phyloP scores from a whole-genome alignment of 306 rosid genomes.

The Morella rubra region DNA sequence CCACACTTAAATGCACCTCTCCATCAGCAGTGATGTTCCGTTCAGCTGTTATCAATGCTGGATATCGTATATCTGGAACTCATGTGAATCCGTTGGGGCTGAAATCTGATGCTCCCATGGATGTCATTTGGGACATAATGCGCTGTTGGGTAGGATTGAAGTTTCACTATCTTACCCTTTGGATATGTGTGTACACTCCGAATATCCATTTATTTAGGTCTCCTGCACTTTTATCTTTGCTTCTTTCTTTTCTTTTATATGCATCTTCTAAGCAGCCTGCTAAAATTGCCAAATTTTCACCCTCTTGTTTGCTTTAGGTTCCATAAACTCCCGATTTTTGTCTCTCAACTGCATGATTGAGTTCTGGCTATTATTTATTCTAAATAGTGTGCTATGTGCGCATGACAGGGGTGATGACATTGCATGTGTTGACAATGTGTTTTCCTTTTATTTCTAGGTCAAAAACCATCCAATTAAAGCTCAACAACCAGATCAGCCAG shows the following conservation, averaged over 20 bases:
- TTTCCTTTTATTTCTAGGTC: slow-evolving; percentile 43
- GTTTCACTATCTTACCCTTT: neutral
- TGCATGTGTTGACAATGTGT: neutral
- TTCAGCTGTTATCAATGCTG: slow-evolving; percentile 94
- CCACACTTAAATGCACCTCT: slow-evolving; percentile 97
- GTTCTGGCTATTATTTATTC: neutral
- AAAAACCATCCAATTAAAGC: slow-evolving; percentile 92
- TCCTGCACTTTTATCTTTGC: neutral
- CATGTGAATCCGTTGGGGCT: slow-evolving; percentile 92
- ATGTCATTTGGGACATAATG: slow-evolving; percentile 97
- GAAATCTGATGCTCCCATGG: slow-evolving; percentile 96
- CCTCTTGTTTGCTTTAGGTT: neutral
- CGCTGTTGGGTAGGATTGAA: slow-evolving; percentile 84
- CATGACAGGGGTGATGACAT: neutral
- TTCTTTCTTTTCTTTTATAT: neutral
- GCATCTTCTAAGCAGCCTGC: neutral
- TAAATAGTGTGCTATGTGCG: neutral
- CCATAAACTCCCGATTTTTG: neutral
- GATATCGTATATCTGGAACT: slow-evolving; percentile 88
- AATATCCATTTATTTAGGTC: neutral
- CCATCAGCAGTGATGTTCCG: slow-evolving; percentile 88
- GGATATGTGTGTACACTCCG: neutral
- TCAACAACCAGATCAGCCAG: slow-evolving; percentile 78
- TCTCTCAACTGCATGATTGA: neutral
- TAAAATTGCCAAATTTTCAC: neutral